Base-by-base conservation (phyloP, 352 stramenopile species). In the Plasmopara viticola region DNA sequence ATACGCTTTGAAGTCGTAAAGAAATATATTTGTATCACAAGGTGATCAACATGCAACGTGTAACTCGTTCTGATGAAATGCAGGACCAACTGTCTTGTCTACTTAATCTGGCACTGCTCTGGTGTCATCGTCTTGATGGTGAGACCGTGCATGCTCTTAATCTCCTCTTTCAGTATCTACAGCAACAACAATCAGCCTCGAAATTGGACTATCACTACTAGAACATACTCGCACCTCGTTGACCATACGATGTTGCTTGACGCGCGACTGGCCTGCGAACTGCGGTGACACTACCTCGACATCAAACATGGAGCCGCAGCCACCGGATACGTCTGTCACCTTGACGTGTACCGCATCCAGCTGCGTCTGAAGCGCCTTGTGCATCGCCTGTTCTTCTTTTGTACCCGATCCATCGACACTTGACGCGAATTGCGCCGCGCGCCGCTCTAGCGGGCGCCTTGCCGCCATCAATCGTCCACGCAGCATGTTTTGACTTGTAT, bases 251-350 rank as follows among this genome's bases (percentile, higher is more conserved):
- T 93, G 83, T 66, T 95, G 85, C 67, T 90, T 88, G 61, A 95
- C 78, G 58, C 82, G 85, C 57, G 72, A 80, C 60, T 94, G 77
- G 18, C 84, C 84, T 4, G 62, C 63, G 29, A 95, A 95, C 38
- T 78, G 69, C 30, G 80, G 52, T 14, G 86, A 95, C 31, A 73
- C 80, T 17, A 95, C 82, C 53, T 94, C 76, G 37, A 95, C 75
- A 56, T 95, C 72, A 61, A 86, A 95, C 81, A 94, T 94, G 57
- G 81, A 86, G 51, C 86, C 86, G 53, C 86, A 95, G 51, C 86
- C 86, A 50, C 86, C 86, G 14, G 85, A 94, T 25, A 95, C 82
- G 63, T 95, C 86, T 18, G 76, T 70, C 20, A 95, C 84, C 44
- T 88, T 86, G 46, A 94, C 83, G 63, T 94, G 74, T 40, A 76